A percentile compares a stretch with the other conserved stretches of the same genome.
phyloP scores from a whole-genome alignment of 2,329 filamentous ascomycete genomes.

The Beauveria asiatica region DNA sequence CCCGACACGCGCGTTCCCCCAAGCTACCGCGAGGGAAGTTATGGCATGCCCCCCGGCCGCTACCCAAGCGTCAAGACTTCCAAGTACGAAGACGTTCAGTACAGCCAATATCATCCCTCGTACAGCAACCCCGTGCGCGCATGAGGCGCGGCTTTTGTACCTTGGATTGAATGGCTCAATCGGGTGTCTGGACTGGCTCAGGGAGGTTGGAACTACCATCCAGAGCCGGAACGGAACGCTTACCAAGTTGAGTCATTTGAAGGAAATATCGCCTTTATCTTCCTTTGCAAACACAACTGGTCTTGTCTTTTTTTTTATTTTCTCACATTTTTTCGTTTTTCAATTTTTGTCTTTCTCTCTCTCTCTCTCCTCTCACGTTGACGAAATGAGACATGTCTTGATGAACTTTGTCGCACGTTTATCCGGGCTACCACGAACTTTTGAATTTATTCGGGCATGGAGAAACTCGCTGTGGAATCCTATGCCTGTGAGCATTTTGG shows the following conservation, averaged over 20 bases:
- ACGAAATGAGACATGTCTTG: slow-evolving; percentile 27
- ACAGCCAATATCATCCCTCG: slow-evolving; percentile 2
- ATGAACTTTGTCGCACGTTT: slow-evolving; percentile 16
- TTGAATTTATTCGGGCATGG: not conserved
- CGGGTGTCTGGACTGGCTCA: no score
- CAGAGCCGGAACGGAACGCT: no score
- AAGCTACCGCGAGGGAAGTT: not conserved
- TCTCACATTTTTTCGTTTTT: slow-evolving; percentile 18
- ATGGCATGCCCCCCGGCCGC: not conserved
- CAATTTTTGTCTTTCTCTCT: no score
- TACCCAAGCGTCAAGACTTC: not conserved
- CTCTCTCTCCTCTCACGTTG: slow-evolving; percentile 1
- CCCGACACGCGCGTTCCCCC: not conserved
- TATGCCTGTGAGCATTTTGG: slow-evolving; percentile 8
- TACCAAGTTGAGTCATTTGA: no score
- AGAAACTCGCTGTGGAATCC: not conserved
- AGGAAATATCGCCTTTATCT: no score
- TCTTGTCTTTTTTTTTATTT: slow-evolving; percentile 16
- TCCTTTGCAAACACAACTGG: no score
- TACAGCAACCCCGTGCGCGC: not conserved
- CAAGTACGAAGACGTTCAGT: not conserved
- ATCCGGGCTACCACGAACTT: not conserved
- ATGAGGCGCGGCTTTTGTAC: not conserved
- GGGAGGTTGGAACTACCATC: no score
- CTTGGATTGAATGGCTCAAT: no score